These are phyloP conservation scores for Ustilago nuda DNA, from an alignment of 1,284 basidiomycete species.

Conservation along the genomic window DNA sequence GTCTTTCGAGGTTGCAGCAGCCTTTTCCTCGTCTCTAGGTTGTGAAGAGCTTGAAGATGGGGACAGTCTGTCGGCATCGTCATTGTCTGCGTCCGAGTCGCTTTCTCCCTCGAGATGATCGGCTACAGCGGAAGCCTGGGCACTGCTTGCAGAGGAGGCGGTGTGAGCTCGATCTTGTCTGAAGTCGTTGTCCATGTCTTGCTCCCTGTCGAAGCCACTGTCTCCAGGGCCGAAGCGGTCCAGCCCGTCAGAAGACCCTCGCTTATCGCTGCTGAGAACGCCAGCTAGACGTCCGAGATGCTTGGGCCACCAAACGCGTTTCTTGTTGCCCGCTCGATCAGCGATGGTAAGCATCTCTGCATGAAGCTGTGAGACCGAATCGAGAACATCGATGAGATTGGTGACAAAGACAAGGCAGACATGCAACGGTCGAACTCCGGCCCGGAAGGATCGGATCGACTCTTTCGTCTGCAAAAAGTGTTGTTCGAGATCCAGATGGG, in stretches of 20 bases:
- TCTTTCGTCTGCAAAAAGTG: constrained; percentile 44
- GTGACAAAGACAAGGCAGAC: constrained; percentile 73
- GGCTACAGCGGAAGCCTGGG: background rate
- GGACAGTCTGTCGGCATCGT: constrained; percentile 8
- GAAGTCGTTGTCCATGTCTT: constrained; percentile 36
- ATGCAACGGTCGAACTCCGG: constrained; percentile 71
- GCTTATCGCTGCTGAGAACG: constrained; percentile 42
- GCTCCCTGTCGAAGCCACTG: constrained; percentile 36
- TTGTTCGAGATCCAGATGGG: constrained; percentile 31
- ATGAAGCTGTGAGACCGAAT: constrained; percentile 72
- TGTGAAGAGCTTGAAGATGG: constrained; percentile 2
- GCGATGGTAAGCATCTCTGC: constrained; percentile 71
- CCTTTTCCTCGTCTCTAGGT: constrained; percentile 37
- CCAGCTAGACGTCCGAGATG: constrained; percentile 72
- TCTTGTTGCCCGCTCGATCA: constrained; percentile 69
- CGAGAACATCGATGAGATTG: constrained; percentile 71
- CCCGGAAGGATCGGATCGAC: constrained; percentile 34
- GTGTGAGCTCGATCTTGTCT: constrained; percentile 35
- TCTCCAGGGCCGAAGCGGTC: constrained; percentile 33
- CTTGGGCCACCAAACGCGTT: constrained; percentile 74
- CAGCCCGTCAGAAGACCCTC: constrained; percentile 32
- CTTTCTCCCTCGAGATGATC: constrained; percentile 27
- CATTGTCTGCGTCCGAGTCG: constrained; percentile 20
- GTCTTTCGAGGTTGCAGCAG: background rate
- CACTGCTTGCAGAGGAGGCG: background rate